Evolutionary conservation across 2,329 filamentous ascomycete species (phyloP), one percentile per base, ranked within the genome.

Genomic region (Exophiala sp.): DNA sequence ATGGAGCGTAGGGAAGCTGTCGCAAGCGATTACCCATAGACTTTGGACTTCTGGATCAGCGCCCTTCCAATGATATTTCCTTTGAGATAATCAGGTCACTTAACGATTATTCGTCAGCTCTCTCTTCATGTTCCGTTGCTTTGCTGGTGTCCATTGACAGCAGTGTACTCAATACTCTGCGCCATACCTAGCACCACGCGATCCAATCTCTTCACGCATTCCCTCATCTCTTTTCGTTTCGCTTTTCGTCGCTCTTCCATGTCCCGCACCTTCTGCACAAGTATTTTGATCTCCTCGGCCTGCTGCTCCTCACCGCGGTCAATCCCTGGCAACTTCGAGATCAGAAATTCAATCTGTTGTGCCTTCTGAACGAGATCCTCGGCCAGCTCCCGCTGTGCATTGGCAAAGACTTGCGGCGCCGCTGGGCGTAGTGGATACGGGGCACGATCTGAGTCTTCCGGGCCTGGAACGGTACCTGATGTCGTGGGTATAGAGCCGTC

Each of bases 281-380:
- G 54, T 55, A 69, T 69, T 48, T 65, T 63, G 46, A 78, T 75
- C 55, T 70, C 66, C 29, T 62, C 63, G 56, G 74, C 72, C 60
- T 78, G 75, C 64, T 75, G 69, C 36, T 67, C 68, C 61, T 76
- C 72, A 10, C 68, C 72, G 9, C 68, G 69, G 9, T 70, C 74
- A 24, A 77, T 72, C 12, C 75, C 75, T 0, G 75, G 75, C 42
- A 78, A 55, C 24, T 72, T 69, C 5, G 70, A 70, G 39, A 78
- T 73, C 47, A 78, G 57, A 47, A 74, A 71, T 64, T 78, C 75
- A 50, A 78, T 78, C 68, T 78, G 75, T 65, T 76, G 72, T 50
- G 76, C 72, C 62, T 78, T 78, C 53, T 75, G 69, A 38, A 78
- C 71, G 2, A 78, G 64, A 57, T 78, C 75, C 2, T 74, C 68